Percentiles rank a stretch among this genome's conserved stretches.
phyloP scores from a whole-genome alignment of 441 rosid genomes.

The Biscutella laevigata region DNA sequence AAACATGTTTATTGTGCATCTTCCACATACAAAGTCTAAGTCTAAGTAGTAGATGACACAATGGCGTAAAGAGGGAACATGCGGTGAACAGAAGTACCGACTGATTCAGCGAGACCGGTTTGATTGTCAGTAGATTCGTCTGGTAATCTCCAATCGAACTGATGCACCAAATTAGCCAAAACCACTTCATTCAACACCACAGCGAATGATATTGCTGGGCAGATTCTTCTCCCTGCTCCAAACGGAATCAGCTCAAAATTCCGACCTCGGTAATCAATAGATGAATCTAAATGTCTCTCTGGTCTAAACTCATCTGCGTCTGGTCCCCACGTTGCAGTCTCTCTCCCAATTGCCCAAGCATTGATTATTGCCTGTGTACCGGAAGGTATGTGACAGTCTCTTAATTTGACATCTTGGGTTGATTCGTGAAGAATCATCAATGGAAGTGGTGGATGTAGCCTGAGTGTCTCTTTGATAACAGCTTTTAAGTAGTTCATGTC shows the following conservation, averaged over 20 bases:
- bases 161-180: constrained; percentile 17
- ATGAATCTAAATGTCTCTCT: constrained; percentile 19
- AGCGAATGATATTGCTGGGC: constrained; percentile 19
- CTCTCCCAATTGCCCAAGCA: constrained; percentile 25
- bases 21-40: not conserved
- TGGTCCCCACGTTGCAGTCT: constrained; percentile 15
- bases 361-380: constrained; percentile 20
- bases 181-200: constrained; percentile 17
- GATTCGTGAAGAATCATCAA: constrained; percentile 15
- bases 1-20: not conserved
- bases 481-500: constrained; percentile 17
- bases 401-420: constrained; percentile 11
- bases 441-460: constrained; percentile 22
- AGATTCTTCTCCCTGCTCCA: constrained; percentile 26
- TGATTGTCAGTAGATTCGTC: not conserved
- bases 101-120: constrained; percentile 12
- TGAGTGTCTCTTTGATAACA: constrained; percentile 19
- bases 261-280: constrained; percentile 17
- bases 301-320: constrained; percentile 22
- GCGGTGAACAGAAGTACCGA: constrained; percentile 9
- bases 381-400: constrained; percentile 13
- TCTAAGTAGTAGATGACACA: not conserved
- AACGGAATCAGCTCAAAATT: constrained; percentile 22
- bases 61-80: constrained; percentile 23
- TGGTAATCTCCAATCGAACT: constrained; percentile 18